Base-by-base conservation (phyloP, 208 protist genomes). In the Leishmania guyanensis region DNA sequence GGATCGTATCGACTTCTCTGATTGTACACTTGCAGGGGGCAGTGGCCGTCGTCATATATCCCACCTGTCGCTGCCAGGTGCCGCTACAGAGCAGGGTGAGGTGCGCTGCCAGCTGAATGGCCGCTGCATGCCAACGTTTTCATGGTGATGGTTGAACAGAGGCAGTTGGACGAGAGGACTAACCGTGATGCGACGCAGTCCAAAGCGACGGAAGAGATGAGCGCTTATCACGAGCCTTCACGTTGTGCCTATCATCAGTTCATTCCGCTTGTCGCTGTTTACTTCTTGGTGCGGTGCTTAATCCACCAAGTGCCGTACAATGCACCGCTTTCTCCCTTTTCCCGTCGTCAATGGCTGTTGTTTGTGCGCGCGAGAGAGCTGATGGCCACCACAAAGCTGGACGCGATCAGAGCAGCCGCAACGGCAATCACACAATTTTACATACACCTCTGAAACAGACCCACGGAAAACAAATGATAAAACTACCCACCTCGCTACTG, bases 101-200 rank as follows among this genome's bases (percentile, higher is more conserved):
- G 71, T 73, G 65, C 64, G 74, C n/a, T 88, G 78, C 51, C 88
- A 92, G 80, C n/a, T 92, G 79, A 92, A 92, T 43, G 88, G 88
- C 0, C 86, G 78, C 8, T 85, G 86, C 79, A 29, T 81, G 58
- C 36, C 77, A 8, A 75, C 72, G 8, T 86, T 84, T 65, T 43
- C 53, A 29, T 92, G 88, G 88, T 92, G 78, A 84, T 71, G 36
- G 6, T 71, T n/a, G 20, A 14, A 48, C 66, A 50, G 66, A 50
- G 29, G 16, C 64, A 8, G 10, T n/a, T 68, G 64, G 33, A 10
- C 36, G 9, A 3, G 36, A 70, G 36, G 33, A 5, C 65, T 46
- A 12, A 3, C 36, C 2, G 29, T 39, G 14, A 48, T 48, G 65
- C 29, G 65, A 17, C 17, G 65, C 36, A 48, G 16, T 43, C 36